Evolutionary conservation across 2,329 filamentous ascomycete species (phyloP), one percentile per base, ranked within the genome.

Genomic region (Catunica adiposa): DNA sequence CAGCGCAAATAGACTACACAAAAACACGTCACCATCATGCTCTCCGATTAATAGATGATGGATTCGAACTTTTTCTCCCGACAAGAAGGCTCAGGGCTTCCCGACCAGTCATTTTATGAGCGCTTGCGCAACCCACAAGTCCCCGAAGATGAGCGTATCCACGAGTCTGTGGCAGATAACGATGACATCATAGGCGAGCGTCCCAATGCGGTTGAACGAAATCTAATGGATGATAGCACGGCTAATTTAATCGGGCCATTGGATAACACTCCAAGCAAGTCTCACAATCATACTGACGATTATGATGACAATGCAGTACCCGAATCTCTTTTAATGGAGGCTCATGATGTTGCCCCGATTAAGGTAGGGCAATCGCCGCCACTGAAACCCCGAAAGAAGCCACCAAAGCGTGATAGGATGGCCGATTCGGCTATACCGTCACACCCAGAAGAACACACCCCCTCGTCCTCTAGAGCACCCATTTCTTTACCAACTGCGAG

Each of bases 281-380:
- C 14, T 37, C 37, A 44, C n/a, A 20, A 15, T 14, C 38, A 22
- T 17, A 51, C 15, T 23, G 75, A 79, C 29, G 73, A 78, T 2
- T 73, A 77, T 29, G 68, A 64, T 3, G 74, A 77, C 56, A 79
- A 82, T 55, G 80, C 83, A 62, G 80, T 83, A 0, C 80, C 80
- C 0, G 76, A 74, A 17, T 84, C 80, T 2, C 68, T 84, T 17
- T 65, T 84, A 17, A 74, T 84, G 20, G 80, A 84, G 63, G 70
- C 66, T 3, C 72, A 73, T 51, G 67, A 69, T 46, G 44, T 55
- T 34, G 22, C 48, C 4, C 51, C 57, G 20, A 53, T 58, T 17
- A 53, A 53, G 15, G 57, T 58, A 20, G 57, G 57, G 17, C 47
- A 22, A 59, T 61, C 34, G 56, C 61, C 59, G 25, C 56, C 51